Base-by-base conservation (phyloP, 1,284 basidiomycete species). In the Papiliotrema laurentii region DNA sequence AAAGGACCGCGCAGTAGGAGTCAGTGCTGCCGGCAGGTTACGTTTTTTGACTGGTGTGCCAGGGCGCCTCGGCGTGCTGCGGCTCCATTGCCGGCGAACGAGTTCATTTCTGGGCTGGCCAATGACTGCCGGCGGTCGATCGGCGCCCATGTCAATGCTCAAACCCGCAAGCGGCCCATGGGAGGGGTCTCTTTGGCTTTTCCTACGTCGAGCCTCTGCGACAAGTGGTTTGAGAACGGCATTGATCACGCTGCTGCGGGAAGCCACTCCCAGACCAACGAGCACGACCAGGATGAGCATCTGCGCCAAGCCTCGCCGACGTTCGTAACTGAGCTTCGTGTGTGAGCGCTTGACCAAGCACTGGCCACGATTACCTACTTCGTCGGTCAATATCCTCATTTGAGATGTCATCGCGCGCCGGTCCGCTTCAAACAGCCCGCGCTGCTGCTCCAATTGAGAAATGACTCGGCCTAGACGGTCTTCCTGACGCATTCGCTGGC, bases 291-390 rank as follows among this genome's bases (percentile, higher is more conserved):
- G 61, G 36, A 72, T 56, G 42, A 67, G 44, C 2, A 72, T 59
- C 44, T 73, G 71, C 9, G 62, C 64, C 18, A 71, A 53, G 13
- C 62, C 63, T 9, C 69, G 56, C 7, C 71, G 60, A 18, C 69
- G 58, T 45, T 73, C 71, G 48, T 62, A 72, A 1, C 59, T 54
- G 14, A 69, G 57, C 59, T 62, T 26, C n/a, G n/a, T n/a, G n/a
- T n/a, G n/a, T n/a, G n/a, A n/a, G n/a, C n/a, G n/a, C n/a, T n/a
- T n/a, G n/a, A n/a, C n/a, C n/a, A n/a, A n/a, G n/a, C n/a, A n/a
- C n/a, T n/a, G n/a, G 4, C 2, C 19, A 13, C 3, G 5, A 18
- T 22, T 6, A 38, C 59, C 44, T 24, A 69, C 59, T 52, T 73
- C 70, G 38, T 69, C 60, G 3, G 64, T 51, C 4, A 73, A 46